These are phyloP conservation scores for Tolypocladium paradoxum DNA, from an alignment of 2,329 filamentous ascomycete species.

Conservation along the genomic window DNA sequence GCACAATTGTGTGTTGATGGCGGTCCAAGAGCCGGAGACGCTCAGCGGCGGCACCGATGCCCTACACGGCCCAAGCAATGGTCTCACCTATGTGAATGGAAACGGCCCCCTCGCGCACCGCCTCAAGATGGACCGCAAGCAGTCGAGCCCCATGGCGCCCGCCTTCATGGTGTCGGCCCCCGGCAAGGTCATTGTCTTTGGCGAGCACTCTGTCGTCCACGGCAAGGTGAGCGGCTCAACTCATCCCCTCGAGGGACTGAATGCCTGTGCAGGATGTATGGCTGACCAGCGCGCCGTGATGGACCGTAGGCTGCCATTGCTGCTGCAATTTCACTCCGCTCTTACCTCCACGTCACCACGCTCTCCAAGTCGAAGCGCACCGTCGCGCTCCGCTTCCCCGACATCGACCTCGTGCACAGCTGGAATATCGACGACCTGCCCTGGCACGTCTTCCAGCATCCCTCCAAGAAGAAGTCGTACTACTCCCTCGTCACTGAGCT, in stretches of 20 bases:
- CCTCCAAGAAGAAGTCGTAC: constrained; percentile 87
- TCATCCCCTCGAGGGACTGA: neutral
- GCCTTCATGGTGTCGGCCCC: constrained; percentile 97
- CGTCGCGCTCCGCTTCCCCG: constrained; percentile 79
- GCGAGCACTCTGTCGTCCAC: constrained; percentile 95
- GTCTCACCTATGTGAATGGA: constrained; percentile 20
- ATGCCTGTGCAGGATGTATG: neutral
- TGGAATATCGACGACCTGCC: constrained; percentile 92
- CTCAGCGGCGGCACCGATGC: constrained; percentile 13
- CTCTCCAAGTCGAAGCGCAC: constrained; percentile 86
- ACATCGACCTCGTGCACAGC: constrained; percentile 79
- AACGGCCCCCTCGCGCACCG: constrained; percentile 22
- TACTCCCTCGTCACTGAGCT: constrained; percentile 80
- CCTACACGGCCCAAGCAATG: constrained; percentile 12
- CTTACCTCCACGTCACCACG: constrained; percentile 91
- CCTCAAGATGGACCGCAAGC: constrained; percentile 39
- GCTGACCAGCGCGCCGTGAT: neutral
- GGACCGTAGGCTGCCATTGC: constrained; percentile 68
- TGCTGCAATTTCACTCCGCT: constrained; percentile 86
- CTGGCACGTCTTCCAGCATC: constrained; percentile 70
- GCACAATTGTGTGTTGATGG: neutral
- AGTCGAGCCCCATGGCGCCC: constrained; percentile 62
- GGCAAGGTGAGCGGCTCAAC: constrained; percentile 56
- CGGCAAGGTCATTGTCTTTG: constrained; percentile 96
- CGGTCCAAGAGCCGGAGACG: constrained; percentile 2